Percentiles rank a stretch among this genome's conserved stretches.
phyloP scores from a whole-genome alignment of 108 stramenopile genomes.

The Fistulifera pelliculosa region DNA sequence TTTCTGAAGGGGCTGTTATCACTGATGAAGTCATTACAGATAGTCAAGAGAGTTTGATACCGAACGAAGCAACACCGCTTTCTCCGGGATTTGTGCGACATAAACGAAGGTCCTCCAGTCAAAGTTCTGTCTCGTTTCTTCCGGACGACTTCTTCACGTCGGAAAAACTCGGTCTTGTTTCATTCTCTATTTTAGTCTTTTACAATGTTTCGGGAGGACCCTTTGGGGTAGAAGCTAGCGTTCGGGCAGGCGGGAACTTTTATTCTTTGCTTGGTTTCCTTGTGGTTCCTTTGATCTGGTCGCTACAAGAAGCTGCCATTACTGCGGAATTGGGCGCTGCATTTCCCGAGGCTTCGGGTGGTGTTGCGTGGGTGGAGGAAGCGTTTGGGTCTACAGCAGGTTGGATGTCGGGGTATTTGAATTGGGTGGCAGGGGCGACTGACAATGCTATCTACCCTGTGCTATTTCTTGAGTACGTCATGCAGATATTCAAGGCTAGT shows the following conservation, averaged over 20 bases:
- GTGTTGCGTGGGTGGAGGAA: constrained; percentile 87
- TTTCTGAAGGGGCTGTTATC: no score
- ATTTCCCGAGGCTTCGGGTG: constrained; percentile 88
- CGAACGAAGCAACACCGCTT: no score
- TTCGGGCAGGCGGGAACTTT: constrained; percentile 77
- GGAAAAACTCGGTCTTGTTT: no score
- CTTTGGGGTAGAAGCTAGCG: constrained; percentile 86
- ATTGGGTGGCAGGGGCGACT: constrained; percentile 74
- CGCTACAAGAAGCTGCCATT: constrained; percentile 87
- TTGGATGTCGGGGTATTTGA: constrained; percentile 78
- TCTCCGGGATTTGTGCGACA: no score
- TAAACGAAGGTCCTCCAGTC: no score
- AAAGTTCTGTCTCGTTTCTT: no score
- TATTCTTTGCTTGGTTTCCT: constrained; percentile 78
- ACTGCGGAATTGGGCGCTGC: constrained; percentile 81
- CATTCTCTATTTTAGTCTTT: constrained; percentile 84
- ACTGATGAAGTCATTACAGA: no score
- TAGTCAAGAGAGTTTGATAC: no score
- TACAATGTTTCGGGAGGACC: constrained; percentile 88
- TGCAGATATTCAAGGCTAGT: constrained; percentile 26
- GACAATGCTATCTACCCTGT: constrained; percentile 89
- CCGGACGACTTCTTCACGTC: no score
- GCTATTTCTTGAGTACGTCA: constrained; percentile 73
- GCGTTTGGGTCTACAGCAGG: constrained; percentile 84
- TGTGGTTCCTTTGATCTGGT: constrained; percentile 84